These are phyloP conservation scores for Yamadazyma taylorii DNA, from an alignment of 1,139 yeast species.

Conservation along the genomic window DNA sequence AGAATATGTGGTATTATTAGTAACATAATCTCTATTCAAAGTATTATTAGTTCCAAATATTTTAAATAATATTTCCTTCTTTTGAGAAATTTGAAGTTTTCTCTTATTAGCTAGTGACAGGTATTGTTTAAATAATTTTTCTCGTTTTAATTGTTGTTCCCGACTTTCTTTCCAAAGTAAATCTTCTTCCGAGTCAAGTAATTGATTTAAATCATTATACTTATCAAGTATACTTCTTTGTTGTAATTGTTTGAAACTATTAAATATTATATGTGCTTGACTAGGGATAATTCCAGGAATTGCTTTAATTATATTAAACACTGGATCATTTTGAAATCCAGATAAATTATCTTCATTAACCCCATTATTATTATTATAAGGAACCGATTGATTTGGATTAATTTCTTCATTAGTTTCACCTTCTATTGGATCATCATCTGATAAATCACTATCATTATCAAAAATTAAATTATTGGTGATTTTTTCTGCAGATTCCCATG, in stretches of 20 bases:
- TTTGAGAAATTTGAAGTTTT: conserved; percentile 43
- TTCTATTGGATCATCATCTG: conserved; percentile 25
- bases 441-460: conserved; percentile 29
- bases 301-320: conserved; percentile 19
- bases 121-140: conserved; percentile 33
- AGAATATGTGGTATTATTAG: conserved; percentile 43
- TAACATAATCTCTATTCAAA: conserved; percentile 41
- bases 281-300: conserved; percentile 45
- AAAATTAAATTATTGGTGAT: conserved; percentile 38
- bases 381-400: conserved; percentile 4
- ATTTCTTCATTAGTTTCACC: conserved; percentile 19
- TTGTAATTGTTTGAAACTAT: conserved; percentile 11
- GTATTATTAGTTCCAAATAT: conserved; percentile 42
- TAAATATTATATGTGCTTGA: conserved; percentile 29
- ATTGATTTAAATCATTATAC: conserved; percentile 7
- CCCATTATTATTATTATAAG: conserved; percentile 2
- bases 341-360: too few species aligned
- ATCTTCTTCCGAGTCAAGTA: conserved; percentile 27
- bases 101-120: conserved; percentile 38
- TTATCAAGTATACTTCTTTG: conserved; percentile 3
- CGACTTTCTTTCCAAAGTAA: conserved; percentile 34
- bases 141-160: conserved; percentile 33
- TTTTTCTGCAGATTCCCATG: conserved; percentile 50
- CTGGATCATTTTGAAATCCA: neutral
- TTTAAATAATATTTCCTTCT: conserved; percentile 39